phyloP scores from a whole-genome alignment of 2,329 filamentous ascomycete species.

The Ophiostoma ulmi region DNA sequence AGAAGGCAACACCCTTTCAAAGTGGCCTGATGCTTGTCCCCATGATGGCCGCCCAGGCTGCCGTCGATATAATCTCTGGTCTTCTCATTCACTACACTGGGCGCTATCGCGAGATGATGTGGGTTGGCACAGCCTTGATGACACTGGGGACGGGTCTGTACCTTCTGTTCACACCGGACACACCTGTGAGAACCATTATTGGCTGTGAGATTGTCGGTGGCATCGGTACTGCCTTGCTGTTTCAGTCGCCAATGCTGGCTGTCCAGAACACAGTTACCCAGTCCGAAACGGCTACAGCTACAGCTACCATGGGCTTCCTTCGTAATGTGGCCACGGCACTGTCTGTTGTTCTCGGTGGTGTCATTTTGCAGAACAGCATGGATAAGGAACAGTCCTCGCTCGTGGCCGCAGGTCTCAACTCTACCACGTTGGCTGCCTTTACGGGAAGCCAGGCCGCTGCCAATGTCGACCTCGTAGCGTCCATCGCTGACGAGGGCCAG shows the following conservation, averaged over 20 bases:
- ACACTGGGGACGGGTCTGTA: constrained; percentile 51
- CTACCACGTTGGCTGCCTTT: constrained; percentile 33
- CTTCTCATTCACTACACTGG: constrained; percentile 49
- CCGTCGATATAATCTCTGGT: constrained; percentile 42
- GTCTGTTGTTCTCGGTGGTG: constrained; percentile 68
- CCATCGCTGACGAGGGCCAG: constrained; percentile 20
- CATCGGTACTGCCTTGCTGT: constrained; percentile 54
- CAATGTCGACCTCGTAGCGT: constrained; percentile 56
- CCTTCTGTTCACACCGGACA: constrained; percentile 47
- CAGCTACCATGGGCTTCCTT: constrained; percentile 52
- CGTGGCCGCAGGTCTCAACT: constrained; percentile 36
- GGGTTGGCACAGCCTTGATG: constrained; percentile 46
- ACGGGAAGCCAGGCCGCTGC: constrained; percentile 56
- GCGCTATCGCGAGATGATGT: constrained; percentile 50
- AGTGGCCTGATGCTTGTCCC: constrained; percentile 51
- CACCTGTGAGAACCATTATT: constrained; percentile 40
- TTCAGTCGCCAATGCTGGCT: constrained; percentile 54
- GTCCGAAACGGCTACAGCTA: constrained; percentile 54
- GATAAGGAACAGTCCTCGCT: constrained; percentile 35
- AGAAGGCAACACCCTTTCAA: constrained; percentile 41
- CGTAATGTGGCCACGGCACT: constrained; percentile 60
- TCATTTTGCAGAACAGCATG: constrained; percentile 74
- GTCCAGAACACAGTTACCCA: constrained; percentile 55
- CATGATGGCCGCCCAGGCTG: constrained; percentile 46
- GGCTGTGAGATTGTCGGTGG: constrained; percentile 52